Evolutionary conservation across 805 yeast species (phyloP).

Genomic region (Ogataea kodamae): DNA sequence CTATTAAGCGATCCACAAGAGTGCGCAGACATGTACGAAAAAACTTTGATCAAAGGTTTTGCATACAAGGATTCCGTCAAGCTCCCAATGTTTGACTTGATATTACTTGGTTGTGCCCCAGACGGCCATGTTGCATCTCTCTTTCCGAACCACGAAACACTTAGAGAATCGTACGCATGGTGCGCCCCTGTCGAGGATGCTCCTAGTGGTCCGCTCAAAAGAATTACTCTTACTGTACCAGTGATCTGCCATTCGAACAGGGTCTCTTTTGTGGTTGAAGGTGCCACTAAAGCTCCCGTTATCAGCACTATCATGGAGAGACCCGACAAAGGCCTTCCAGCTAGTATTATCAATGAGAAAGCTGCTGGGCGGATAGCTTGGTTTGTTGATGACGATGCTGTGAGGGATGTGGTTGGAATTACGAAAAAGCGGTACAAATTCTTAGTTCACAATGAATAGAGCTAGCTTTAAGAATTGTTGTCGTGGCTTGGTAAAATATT

Average conservation of each 20-base stretch:
- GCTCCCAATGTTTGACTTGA: conserved; percentile 88
- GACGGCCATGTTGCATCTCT: conserved; percentile 98
- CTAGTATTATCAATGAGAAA: conserved; percentile 87
- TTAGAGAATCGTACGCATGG: conserved; percentile 92
- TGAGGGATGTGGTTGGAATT: conserved; percentile 66
- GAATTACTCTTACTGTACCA: conserved; percentile 90
- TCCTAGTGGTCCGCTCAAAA: conserved; percentile 79
- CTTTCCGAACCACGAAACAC: conserved; percentile 86
- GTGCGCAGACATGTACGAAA: conserved; percentile 92
- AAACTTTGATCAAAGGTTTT: conserved; percentile 78
- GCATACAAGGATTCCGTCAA: conserved; percentile 96
- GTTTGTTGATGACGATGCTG: conserved; percentile 95
- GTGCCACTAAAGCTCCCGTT: conserved; percentile 91
- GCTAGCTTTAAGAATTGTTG: conserved; percentile 1
- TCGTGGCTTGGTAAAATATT: conserved; percentile 5
- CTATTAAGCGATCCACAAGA: conserved; percentile 79
- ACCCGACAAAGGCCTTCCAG: conserved; percentile 94
- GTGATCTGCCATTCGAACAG: conserved; percentile 91
- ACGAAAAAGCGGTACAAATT: conserved; percentile 71
- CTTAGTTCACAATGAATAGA: conserved; percentile 29
- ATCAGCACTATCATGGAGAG: conserved; percentile 90
- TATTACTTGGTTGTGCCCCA: conserved; percentile 95
- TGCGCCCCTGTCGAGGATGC: conserved; percentile 89
- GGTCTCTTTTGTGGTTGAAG: conserved; percentile 94
- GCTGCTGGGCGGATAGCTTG: conserved; percentile 97